A percentile compares a stretch with the other conserved stretches of the same genome.
phyloP scores from a whole-genome alignment of 305 asterid species.

The Galium porrigens region DNA sequence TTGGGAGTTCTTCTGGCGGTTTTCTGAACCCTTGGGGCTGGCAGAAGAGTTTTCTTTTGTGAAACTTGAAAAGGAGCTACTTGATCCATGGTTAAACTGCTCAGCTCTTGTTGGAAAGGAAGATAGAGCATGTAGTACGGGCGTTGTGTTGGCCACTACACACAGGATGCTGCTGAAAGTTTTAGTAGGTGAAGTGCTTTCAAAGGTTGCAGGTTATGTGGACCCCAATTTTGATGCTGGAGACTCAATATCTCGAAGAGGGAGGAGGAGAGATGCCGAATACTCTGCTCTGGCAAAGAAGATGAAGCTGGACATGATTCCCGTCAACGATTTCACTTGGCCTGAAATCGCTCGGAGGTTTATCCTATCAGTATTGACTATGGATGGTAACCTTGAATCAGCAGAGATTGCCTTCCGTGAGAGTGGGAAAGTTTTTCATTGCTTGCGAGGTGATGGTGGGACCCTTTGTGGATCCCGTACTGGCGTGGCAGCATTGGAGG shows the following conservation, averaged over 20 bases:
- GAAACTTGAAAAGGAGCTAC: constrained; percentile 62
- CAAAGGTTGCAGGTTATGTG: constrained; percentile 59
- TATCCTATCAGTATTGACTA: constrained; percentile 54
- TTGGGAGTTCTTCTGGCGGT: constrained; percentile 75
- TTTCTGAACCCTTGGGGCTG: constrained; percentile 59
- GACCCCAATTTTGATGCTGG: constrained; percentile 64
- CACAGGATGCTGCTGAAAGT: constrained; percentile 51
- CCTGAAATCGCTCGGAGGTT: constrained; percentile 88
- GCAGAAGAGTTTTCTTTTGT: constrained; percentile 51
- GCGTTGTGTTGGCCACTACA: constrained; percentile 44
- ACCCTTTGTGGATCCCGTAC: constrained; percentile 74
- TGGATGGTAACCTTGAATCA: constrained; percentile 79
- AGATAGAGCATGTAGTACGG: constrained; percentile 35
- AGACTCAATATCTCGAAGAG: constrained; percentile 63
- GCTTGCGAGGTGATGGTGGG: constrained; percentile 92
- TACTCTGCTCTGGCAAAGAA: constrained; percentile 47
- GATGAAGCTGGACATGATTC: constrained; percentile 52
- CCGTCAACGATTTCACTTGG: constrained; percentile 87
- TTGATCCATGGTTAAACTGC: constrained; percentile 57
- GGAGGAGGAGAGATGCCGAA: constrained; percentile 72
- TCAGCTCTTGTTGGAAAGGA: constrained; percentile 26
- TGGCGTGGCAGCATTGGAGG: constrained; percentile 77
- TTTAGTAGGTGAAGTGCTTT: constrained; percentile 59
- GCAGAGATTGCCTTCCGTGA: constrained; percentile 69
- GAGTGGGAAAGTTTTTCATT: constrained; percentile 81